Percentiles rank a stretch among this genome's conserved stretches.
Conservation (phyloP, 345 rosid species). For the Arabidopsis thaliana region TAIR10.1 NC_003074.8:7842501-7843000, state of each 20-base stretch:
- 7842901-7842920: constrained; percentile 29
- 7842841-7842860: constrained; percentile 47
- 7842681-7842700: constrained; percentile 43
- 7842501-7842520: background rate
- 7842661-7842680: constrained; percentile 36
- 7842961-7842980: background rate
- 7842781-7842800: constrained; percentile 27
- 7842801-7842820: constrained; percentile 50
- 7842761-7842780: constrained; percentile 37
- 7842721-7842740: background rate
- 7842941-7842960: background rate
- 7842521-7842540: constrained; percentile 20
- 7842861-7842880: background rate
- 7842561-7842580: background rate
- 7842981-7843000: background rate
- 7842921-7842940: constrained; percentile 23
- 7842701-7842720: constrained; percentile 33
- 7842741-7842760: constrained; percentile 13
- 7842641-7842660: constrained; percentile 42
- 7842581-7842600: constrained; percentile 37
- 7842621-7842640: constrained; percentile 46
- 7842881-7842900: background rate
- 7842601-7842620: constrained; percentile 40
- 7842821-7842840: constrained; percentile 39
- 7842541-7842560: constrained; percentile 23